Base-by-base conservation (phyloP, 2,329 filamentous ascomycete species). In the Clonostachys solani region DNA sequence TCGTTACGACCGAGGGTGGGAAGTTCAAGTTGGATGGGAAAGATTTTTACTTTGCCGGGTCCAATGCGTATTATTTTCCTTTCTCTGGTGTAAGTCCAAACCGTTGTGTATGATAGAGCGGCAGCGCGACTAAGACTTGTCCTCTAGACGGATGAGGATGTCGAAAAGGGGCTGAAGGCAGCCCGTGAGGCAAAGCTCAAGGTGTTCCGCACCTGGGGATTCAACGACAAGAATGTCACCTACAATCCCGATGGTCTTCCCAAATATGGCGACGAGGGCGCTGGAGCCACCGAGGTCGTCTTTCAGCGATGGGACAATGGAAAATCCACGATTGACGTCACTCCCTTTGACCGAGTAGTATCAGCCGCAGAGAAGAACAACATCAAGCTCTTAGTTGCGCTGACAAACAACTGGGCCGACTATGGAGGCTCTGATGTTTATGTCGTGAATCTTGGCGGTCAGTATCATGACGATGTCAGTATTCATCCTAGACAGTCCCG, bases 361-460 rank as follows among this genome's bases (percentile, higher is more conserved):
- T 56, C 68, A 15, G 74, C 73, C 0, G 77, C 78, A 0, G 65
- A 69, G 35, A 72, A 72, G 36, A 63, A 65, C 1, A 71, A 69
- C 42, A 71, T 78, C 50, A 80, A 80, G 63, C 65, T 81, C 4
- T 64, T 81, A 33, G 62, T 81, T 12, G 67, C 76, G 0, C 56
- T 81, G 48, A 80, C 45, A 1, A 81, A 81, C 61, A 79, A 80
- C 45, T 81, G 78, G 78, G 76, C 75, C 6, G 76, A 80, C 47
- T 81, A 80, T 45, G 77, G 77, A 16, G 77, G 78, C n/a, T 79
- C 80, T 74, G 77, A 80, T 34, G 72, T 80, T 0, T 81, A 80
- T 50, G 80, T 77, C 0, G 66, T 74, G n/a, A 78, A 81, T 48
- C 67, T 77, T 0, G 75, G 76, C 0, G 72, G 73, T 2, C 61